Evolutionary conservation across 2,329 filamentous ascomycete genomes (phyloP).

Genomic region (Aspergillus piperis): DNA sequence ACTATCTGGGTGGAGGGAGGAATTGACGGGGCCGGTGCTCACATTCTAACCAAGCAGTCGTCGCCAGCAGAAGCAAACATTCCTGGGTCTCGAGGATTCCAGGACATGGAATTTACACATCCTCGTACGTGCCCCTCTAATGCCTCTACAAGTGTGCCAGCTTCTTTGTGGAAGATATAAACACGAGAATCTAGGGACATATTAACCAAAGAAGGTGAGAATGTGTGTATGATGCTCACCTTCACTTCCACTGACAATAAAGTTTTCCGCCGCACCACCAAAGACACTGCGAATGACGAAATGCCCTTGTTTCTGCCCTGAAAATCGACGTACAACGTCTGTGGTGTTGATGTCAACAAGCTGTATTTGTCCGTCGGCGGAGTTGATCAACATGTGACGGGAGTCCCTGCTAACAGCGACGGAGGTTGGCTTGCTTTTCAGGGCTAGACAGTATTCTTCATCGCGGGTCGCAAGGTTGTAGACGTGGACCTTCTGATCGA

Average conservation of each 20-base stretch:
- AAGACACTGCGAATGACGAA: conserved; percentile 81
- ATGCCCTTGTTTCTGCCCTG: conserved; percentile 71
- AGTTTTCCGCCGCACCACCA: conserved; percentile 88
- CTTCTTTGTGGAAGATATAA: conserved; percentile 88
- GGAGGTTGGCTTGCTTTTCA: conserved; percentile 72
- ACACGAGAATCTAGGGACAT: conserved; percentile 61
- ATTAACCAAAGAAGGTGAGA: conserved; percentile 23
- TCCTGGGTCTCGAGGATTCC: conserved; percentile 79
- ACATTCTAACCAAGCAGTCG: conserved; percentile 84
- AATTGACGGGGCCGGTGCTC: conserved; percentile 43
- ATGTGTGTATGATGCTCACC: conserved; percentile 52
- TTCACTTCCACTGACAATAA: conserved; percentile 89
- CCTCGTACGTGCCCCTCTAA: conserved; percentile 73
- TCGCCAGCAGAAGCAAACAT: conserved; percentile 93
- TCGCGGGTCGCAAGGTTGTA: conserved; percentile 77
- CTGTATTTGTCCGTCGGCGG: conserved; percentile 73
- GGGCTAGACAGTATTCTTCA: conserved; percentile 71
- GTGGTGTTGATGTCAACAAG: conserved; percentile 75
- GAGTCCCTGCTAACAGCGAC: conserved; percentile 81
- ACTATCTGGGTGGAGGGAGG: neutral
- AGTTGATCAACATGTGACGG: conserved; percentile 78
- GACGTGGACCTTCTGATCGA: conserved; percentile 70
- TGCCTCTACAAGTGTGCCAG: conserved; percentile 72
- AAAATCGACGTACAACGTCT: conserved; percentile 71
- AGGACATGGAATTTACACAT: conserved; percentile 81